Conservation (phyloP, 1,284 basidiomycete genomes). For the Leccinum fallax region DNA sequence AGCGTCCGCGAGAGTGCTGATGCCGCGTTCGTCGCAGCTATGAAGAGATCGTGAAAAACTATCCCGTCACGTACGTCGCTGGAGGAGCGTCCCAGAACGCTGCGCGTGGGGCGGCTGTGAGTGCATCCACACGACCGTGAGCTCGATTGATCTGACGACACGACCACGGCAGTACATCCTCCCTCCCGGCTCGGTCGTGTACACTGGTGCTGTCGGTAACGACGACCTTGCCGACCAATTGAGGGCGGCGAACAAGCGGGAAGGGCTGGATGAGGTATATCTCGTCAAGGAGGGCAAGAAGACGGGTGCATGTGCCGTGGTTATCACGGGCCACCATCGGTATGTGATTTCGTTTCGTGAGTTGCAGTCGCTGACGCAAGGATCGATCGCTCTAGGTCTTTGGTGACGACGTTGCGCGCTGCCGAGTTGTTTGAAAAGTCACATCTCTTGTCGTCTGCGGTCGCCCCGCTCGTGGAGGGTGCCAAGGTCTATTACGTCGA, state of each 20-base stretch:
- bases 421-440: conserved; percentile 88
- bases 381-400: conserved; percentile 56
- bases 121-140: conserved; percentile 38
- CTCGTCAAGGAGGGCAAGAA: conserved; percentile 85
- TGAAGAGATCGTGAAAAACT: conserved; percentile 81
- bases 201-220: conserved; percentile 92
- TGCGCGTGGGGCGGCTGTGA: conserved; percentile 92
- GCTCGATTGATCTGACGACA: conserved; percentile 3
- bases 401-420: conserved; percentile 88
- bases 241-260: conserved; percentile 90
- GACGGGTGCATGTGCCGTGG: conserved; percentile 96
- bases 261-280: conserved; percentile 90
- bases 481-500: conserved; percentile 95
- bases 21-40: conserved; percentile 56
- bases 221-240: conserved; percentile 92
- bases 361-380: conserved; percentile 3
- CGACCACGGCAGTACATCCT: conserved; percentile 72
- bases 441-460: conserved; percentile 78
- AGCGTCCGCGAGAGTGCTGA: conserved; percentile 3
- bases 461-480: conserved; percentile 76
- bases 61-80: conserved; percentile 89
- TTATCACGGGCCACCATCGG: conserved; percentile 94
- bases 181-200: conserved; percentile 90
- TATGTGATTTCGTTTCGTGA: conserved; percentile 28
- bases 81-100: conserved; percentile 98